Evolutionary conservation across 2,329 filamentous ascomycete genomes (phyloP).

Genomic region (Colletotrichum sp.): DNA sequence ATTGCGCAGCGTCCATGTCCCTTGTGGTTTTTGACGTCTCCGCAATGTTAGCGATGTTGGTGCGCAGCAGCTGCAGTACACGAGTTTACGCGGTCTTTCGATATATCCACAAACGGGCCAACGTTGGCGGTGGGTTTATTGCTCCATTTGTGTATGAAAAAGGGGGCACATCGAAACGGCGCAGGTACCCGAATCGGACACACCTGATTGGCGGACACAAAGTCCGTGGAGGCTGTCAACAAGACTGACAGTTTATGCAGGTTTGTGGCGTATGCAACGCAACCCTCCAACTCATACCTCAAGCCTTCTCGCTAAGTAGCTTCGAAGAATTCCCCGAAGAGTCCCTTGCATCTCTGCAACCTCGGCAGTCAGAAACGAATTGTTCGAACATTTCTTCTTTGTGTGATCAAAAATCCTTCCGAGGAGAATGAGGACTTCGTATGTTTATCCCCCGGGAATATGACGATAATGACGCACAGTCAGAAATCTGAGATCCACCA

Average conservation of each 20-base stretch:
- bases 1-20: background rate
- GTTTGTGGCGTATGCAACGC: background rate
- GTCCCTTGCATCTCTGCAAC: background rate
- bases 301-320: background rate
- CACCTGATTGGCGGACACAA: background rate
- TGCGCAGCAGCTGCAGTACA: background rate
- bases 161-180: background rate
- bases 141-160: background rate
- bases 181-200: background rate
- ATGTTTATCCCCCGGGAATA: background rate
- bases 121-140: conserved; percentile 1
- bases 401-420: background rate
- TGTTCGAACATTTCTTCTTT: background rate
- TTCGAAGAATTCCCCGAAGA: background rate
- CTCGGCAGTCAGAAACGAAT: background rate
- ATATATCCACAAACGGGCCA: conserved; percentile 14
- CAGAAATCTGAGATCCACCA: background rate
- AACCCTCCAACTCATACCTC: background rate
- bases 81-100: background rate
- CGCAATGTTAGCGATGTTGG: background rate
- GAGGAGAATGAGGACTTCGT: background rate
- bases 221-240: background rate
- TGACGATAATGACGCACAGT: conserved; percentile 7
- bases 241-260: background rate
- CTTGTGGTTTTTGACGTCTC: background rate